Evolutionary conservation across 1,139 yeast species (phyloP), one percentile per base, ranked within the genome.

Genomic region (Candida sp.): DNA sequence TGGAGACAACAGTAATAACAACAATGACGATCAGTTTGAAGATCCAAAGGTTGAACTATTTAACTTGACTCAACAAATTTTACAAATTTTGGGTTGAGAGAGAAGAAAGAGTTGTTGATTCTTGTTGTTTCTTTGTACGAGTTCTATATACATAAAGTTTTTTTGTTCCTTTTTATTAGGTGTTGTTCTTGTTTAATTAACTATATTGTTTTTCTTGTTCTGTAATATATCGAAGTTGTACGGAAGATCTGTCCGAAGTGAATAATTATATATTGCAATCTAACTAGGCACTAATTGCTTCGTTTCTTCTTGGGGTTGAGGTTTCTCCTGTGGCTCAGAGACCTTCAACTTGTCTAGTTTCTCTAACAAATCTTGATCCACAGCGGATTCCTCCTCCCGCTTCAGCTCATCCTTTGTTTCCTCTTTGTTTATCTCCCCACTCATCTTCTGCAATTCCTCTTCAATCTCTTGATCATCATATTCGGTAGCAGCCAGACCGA

Each of bases 41-140:
- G 89, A 82, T 67, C 88, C 89, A 58, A 85, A 81, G 72, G 84
- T 77, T 61, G 94, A 88, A 67, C 78, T 88, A 60, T 86, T 85
- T 65, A 87, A 86, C 63, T 79, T 88, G 63, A 86, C 93, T n/a
- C 91, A 86, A 66, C 96, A 88, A 73, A 88, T 88, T 51, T 76
- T 88, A 63, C 83, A 78, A 64, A 78, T 77, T 44, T 71, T 78
- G 58, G 82, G 82, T 42, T 76, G 37, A 43, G 30, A n/a, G n/a
- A n/a, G n/a, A n/a, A n/a, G n/a, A 12, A 34, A 22, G 5, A n/a
- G 23, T n/a, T 34, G 22, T 34, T 17, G n/a, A 23, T 43, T 33
- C 31, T 30, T 27, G 28, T 43, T 43, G 26, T 28, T 41, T n/a
- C n/a, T n/a, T n/a, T 41, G 23, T n/a, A 25, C 5, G 12, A 40